Evolutionary conservation across 1,284 basidiomycete genomes (phyloP), one percentile per base, ranked within the genome.

Genomic region (Ustilago crameri): DNA sequence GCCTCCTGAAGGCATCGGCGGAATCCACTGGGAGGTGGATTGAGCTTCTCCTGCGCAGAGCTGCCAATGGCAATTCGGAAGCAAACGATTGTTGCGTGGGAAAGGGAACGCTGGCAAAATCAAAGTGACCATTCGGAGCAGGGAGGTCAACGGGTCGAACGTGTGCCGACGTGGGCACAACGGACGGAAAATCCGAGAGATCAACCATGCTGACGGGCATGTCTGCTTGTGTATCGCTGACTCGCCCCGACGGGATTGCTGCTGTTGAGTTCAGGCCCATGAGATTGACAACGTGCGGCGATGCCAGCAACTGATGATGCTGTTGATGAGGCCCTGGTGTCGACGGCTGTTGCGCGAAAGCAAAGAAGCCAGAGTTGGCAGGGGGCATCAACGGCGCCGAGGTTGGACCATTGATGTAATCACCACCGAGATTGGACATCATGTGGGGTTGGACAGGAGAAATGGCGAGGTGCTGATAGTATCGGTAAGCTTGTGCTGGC

Each of bases 91-190:
- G 56, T 38, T 64, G 64, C 26, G 64, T 67, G 2, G 70, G 70
- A 37, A 73, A 73, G 3, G 70, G 70, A 10, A 73, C 44, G 51
- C 60, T 64, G 15, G 70, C 70, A 52, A 67, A 73, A 53, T 73
- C 70, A 56, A 72, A 72, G 45, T 67, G 64, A 18, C 64, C 70
- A 23, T 73, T 64, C 9, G 70, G 70, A 10, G 64, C 70, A 8
- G 70, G 70, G 12, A 73, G 60, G 41, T 68, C 70, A 20, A 73
- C 42, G 3, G 64, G 70, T 26, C 70, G 64, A 32, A 73, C 70
- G n/a, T 73, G 70, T 1, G 70, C 70, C 47, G 70, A 73, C 2
- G 70, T 73, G n/a, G 70, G 70, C 4, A 68, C 64, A n/a, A 63
- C 46, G 9, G 56, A 60, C 0, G 59, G 70, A 24, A 58, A 24